Evolutionary conservation across 768 basidiomycete genomes (phyloP).

Genomic region (Trametes maxima): DNA sequence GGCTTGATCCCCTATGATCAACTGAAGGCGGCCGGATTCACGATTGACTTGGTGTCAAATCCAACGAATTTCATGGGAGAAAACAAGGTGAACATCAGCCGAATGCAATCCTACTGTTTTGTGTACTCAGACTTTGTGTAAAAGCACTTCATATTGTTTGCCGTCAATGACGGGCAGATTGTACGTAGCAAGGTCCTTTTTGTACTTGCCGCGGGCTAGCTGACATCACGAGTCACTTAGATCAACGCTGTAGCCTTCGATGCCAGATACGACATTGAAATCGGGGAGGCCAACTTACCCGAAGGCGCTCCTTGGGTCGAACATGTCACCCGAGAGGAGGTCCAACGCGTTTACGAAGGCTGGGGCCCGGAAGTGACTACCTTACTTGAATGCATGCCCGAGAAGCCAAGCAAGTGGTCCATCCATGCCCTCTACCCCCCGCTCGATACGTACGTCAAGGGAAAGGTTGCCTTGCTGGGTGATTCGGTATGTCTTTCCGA

Average conservation of each 20-base stretch:
- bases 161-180: slow-evolving; percentile 45
- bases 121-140: background rate
- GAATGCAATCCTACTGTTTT: too few relatives aligned
- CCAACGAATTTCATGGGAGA: slow-evolving; percentile 47
- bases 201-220: background rate
- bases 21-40: slow-evolving; percentile 45
- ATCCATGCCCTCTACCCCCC: slow-evolving; percentile 53
- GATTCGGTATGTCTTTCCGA: slow-evolving; percentile 40
- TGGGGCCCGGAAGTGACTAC: slow-evolving; percentile 48
- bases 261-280: slow-evolving; percentile 33
- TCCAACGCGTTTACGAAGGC: slow-evolving; percentile 44
- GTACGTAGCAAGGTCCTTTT: slow-evolving; percentile 30
- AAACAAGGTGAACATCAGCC: slow-evolving; percentile 40
- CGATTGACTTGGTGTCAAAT: slow-evolving; percentile 38
- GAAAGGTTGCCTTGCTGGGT: slow-evolving; percentile 51
- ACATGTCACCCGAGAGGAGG: slow-evolving; percentile 41
- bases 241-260: slow-evolving; percentile 49
- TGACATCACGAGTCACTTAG: slow-evolving; percentile 5
- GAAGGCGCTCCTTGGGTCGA: slow-evolving; percentile 42
- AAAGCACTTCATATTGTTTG: slow-evolving; percentile 58
- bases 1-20: slow-evolving; percentile 45
- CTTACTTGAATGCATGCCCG: slow-evolving; percentile 46
- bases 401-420: slow-evolving; percentile 51
- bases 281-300: slow-evolving; percentile 19
- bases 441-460: slow-evolving; percentile 46